Base-by-base conservation (phyloP, 1,284 basidiomycete species). In the Apiotrichum veenhuisii region DNA sequence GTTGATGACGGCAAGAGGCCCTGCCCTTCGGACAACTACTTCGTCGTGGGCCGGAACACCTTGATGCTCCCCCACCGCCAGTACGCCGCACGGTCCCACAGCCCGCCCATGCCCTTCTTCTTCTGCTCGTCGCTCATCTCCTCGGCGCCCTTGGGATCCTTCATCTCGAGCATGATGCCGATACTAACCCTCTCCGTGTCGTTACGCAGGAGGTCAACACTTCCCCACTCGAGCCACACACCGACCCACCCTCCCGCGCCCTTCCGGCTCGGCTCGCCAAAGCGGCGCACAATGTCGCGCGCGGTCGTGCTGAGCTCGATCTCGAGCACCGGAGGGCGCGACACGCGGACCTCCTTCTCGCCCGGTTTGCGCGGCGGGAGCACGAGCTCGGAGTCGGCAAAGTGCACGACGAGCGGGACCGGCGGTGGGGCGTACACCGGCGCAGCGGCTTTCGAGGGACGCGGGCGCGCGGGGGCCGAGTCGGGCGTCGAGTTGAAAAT, bases 141-240 rank as follows among this genome's bases (percentile, higher is more conserved):
- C 41, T 69, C 66, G 4, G 58, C 57, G 23, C 65, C 64, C 37
- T 66, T 67, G 9, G 69, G 67, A 51, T 74, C 70, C 23, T 64
- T 52, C 22, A 77, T 52, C 51, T 74, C 71, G 22, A 77, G 57
- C 67, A 75, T 72, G 17, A 77, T 22, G 0, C 72, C 74, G 3
- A 72, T 40, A 20, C 52, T 49, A 2, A 66, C 57, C 22, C 51
- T 33, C 23, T 54, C 50, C n/a, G n/a, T n/a, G 25, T 50, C 54
- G 8, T 18, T 41, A 18, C 36, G 15, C 34, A 26, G 0, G 3
- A 61, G 37, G 17, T 50, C 60, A 55, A 87, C 81, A 58, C 78
- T 81, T n/a, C 83, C 80, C 90, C 90, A 94, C 73, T 94, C 91
- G 64, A 90, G 87, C 88, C 89, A 95, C 59, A 93, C 91, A 20